Evolutionary conservation across 106 monocot genomes (phyloP).

Genomic region (Xerophyta viscosa): DNA sequence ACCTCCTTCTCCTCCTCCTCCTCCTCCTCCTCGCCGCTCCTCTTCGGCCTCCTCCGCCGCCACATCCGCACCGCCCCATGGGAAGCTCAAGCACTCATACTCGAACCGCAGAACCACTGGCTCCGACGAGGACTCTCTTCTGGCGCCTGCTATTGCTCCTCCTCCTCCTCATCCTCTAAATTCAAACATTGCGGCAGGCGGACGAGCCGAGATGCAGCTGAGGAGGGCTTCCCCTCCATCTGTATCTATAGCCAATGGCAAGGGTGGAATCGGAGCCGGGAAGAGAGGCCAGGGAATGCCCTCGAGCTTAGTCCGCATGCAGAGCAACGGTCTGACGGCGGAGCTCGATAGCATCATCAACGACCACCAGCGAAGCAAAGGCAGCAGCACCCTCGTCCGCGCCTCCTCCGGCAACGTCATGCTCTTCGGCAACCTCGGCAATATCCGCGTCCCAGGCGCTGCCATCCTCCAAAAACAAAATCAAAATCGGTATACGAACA

Average conservation of each 20-base stretch:
- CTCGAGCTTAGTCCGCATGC: background rate
- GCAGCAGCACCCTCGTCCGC: slow-evolving; percentile 44
- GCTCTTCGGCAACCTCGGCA: slow-evolving; percentile 61
- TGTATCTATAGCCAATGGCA: background rate
- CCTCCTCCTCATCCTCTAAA: too few species aligned
- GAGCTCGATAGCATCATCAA: slow-evolving; percentile 57
- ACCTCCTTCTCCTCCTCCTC: slow-evolving; percentile 1
- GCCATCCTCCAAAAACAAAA: too few species aligned
- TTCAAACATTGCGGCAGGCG: too few species aligned
- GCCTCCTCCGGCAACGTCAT: slow-evolving; percentile 77
- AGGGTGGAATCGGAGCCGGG: background rate
- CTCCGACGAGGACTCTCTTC: slow-evolving; percentile 7
- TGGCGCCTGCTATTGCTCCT: background rate
- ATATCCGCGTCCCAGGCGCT: slow-evolving; percentile 32
- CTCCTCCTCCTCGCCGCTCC: slow-evolving; percentile 8
- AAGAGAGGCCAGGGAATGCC: background rate
- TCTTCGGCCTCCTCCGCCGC: slow-evolving; percentile 16
- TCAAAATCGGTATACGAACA: too few species aligned
- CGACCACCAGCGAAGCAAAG: slow-evolving; percentile 61
- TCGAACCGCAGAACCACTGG: slow-evolving; percentile 13
- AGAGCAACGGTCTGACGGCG: slow-evolving; percentile 16
- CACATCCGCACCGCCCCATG: background rate
- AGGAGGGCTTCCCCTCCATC: too few species aligned
- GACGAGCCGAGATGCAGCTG: too few species aligned
- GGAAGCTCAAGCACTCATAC: background rate